phyloP scores from a whole-genome alignment of 169 alveolate genomes.

The Plasmodium relictum region DNA sequence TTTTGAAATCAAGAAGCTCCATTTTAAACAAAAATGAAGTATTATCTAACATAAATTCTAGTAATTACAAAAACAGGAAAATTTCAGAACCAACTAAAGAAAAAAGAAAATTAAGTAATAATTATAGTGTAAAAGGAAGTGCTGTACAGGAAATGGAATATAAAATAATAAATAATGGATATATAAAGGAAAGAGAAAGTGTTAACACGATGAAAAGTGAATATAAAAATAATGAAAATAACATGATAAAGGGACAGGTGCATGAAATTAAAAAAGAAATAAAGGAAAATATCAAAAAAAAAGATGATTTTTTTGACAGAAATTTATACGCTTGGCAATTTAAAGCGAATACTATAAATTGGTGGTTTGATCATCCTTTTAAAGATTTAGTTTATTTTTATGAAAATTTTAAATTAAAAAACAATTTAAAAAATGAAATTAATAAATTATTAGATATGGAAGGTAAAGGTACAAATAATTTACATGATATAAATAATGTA shows the following conservation, averaged over 20 bases:
- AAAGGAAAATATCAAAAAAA: neutral
- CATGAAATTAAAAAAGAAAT: too few relatives aligned
- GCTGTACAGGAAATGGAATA: too few relatives aligned
- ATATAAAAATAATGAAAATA: too few relatives aligned
- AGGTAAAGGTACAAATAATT: conserved; percentile 17
- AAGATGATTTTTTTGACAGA: conserved; percentile 4
- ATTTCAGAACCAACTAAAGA: too few relatives aligned
- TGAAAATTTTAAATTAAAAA: neutral
- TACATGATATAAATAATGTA: conserved; percentile 26
- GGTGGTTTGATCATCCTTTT: conserved; percentile 73
- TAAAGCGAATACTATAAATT: conserved; percentile 47
- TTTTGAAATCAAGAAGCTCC: too few relatives aligned
- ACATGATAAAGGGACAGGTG: too few relatives aligned
- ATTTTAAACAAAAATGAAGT: too few relatives aligned
- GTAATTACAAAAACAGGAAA: too few relatives aligned
- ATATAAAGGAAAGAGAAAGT: neutral
- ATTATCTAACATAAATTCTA: too few relatives aligned
- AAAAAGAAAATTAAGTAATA: too few relatives aligned
- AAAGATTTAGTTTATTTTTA: conserved; percentile 44
- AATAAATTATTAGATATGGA: conserved; percentile 20
- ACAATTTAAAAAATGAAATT: conserved; percentile 18
- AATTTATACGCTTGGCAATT: conserved; percentile 47
- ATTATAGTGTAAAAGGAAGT: too few relatives aligned
- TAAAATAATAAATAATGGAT: neutral
- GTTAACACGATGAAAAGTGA: too few relatives aligned